Evolutionary conservation across 805 yeast species (phyloP), one percentile per base, ranked within the genome.

Genomic region (Kuraishia floccosa): DNA sequence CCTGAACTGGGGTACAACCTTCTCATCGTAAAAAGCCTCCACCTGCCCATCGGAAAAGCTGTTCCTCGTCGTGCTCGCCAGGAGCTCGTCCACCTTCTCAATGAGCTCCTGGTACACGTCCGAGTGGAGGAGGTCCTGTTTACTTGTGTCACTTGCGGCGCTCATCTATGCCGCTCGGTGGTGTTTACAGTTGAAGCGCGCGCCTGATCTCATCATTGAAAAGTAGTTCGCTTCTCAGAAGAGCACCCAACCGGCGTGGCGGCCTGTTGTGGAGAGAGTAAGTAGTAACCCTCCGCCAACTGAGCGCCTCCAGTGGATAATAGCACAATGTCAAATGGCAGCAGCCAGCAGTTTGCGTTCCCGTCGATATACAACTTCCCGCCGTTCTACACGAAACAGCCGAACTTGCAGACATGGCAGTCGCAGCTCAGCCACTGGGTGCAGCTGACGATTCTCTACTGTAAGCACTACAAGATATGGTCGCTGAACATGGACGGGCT

Each of bases 371-470:
- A 75, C 44, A 61, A 72, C 24, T 89, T 86, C 52, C 96, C 96
- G 5, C 98, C 98, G 0, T 72, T 89, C 41, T 89, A 75, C 57
- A 91, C 97, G 6, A 66, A 73, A 37, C 98, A 89, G 54, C 86
- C 91, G 15, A 87, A 89, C 43, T 68, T 75, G 23, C 72, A 81
- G 8, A 78, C 91, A 2, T 72, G 82, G 59, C 65, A 68, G 19
- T 76, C 84, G 8, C 98, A 89, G 52, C 56, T 80, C 11, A 64
- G 65, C n/a, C 72, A 80, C 33, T 89, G 98, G 98, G 57, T 64
- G 17, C 60, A 68, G 27, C 53, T 89, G 17, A 56, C 24, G 0
- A 49, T 79, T 7, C 59, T 62, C 5, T 82, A 72, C 42, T 77
- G 93, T 42, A 62, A 68, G 39, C 57, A 51, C 33, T 56, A 72